Evolutionary conservation across 208 protist genomes (phyloP), one percentile per base, ranked within the genome.

Genomic region (Trypanosoma lewisi): DNA sequence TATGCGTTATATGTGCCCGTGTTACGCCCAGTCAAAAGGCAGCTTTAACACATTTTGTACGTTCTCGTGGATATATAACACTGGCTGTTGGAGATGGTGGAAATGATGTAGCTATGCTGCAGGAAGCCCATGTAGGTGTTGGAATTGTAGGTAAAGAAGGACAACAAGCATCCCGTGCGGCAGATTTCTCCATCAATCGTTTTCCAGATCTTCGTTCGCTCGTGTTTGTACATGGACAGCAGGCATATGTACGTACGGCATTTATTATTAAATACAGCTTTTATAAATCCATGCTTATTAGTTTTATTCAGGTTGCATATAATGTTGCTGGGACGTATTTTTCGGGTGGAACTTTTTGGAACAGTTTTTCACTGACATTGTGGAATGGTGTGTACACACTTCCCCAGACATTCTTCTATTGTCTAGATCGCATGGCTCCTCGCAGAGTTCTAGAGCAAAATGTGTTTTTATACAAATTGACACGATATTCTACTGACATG

Each of bases 181-280:
- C 96, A 3, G 98, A 99, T 80, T 98, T 98, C 63, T 69, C 80
- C 37, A 89, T 99, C 14, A 77, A 75, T 2, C 87, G 89, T 60
- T 99, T 99, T 68, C 83, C 86, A 12, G 96, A 95, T 63, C 80
- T 99, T 34, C 78, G 83, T 21, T 49, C 85, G 23, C 77, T 99
- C 23, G 61, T 99, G 17, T 91, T 98, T 51, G 84, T 98, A 31
- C 98, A 99, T 66, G 97, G 98, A 2, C 84, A 95, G 49, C 94
- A 95, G 58, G 91, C 91, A 2, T 98, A 98, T 63, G 65, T 67
- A 0, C 81, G 97, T 41, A 97, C 89, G 0, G 87, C 91, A 0
- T 96, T 93, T 65, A 77, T 98, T 1, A 96, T 98, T 50, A 95
- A 97, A 68, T 99, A 99, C 78, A 98, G 91, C 52, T 99, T 99